phyloP scores from a whole-genome alignment of 2,329 filamentous ascomycete genomes.

The Cadophora malorum region DNA sequence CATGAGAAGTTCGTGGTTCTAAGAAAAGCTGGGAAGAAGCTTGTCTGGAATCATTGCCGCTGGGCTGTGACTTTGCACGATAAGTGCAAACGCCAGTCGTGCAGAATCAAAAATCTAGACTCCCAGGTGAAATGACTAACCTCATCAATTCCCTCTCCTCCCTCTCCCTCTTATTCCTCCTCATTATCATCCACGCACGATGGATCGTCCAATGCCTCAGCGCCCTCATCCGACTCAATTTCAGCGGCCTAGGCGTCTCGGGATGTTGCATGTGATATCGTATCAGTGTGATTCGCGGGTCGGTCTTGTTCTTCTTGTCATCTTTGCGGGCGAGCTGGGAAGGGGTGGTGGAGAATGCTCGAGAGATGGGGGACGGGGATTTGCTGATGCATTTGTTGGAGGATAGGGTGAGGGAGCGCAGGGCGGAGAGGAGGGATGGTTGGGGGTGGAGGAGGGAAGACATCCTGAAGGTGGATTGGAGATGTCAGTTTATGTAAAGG shows the following conservation, averaged over 20 bases:
- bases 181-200: conserved; percentile 88
- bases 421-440: conserved; percentile 39
- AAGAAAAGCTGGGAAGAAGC: not conserved
- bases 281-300: conserved; percentile 29
- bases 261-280: conserved; percentile 75
- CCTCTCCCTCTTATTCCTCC: conserved; percentile 68
- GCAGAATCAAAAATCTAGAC: too few relatives aligned
- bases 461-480: conserved; percentile 28
- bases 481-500: conserved; percentile 25
- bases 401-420: conserved; percentile 30
- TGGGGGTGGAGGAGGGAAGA: conserved; percentile 20
- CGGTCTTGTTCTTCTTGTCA: conserved; percentile 27
- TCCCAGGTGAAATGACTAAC: conserved; percentile 45
- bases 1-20: not conserved
- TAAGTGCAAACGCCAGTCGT: too few relatives aligned
- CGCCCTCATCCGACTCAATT: conserved; percentile 84
- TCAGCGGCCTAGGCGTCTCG: conserved; percentile 75
- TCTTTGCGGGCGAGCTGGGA: conserved; percentile 24
- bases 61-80: too few relatives aligned
- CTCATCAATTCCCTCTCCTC: conserved; percentile 76
- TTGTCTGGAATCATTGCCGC: too few relatives aligned
- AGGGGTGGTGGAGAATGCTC: conserved; percentile 37
- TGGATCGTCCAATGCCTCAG: conserved; percentile 99
- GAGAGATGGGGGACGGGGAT: not conserved
- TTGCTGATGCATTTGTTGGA: not conserved